Evolutionary conservation across 306 rosid species (phyloP).

Genomic region (Begonia fuchsioides): DNA sequence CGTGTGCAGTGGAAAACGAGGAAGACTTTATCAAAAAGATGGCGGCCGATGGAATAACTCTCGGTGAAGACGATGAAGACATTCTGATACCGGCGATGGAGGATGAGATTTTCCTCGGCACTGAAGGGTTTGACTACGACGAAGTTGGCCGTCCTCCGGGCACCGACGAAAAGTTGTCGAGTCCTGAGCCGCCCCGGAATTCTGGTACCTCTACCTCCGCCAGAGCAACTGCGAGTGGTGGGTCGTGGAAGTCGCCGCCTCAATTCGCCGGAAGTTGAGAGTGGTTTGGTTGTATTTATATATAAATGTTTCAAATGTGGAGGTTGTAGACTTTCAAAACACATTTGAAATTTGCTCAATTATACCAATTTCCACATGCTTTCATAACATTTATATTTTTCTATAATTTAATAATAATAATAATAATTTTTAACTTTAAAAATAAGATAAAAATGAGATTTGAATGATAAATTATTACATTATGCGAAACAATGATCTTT

Average conservation of each 20-base stretch:
- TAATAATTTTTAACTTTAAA: too few species aligned
- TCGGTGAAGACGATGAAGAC: slow-evolving; percentile 8
- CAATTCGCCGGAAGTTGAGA: too few species aligned
- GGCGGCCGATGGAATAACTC: not conserved
- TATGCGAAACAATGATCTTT: too few species aligned
- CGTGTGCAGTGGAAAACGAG: slow-evolving; percentile 10
- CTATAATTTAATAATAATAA: too few species aligned
- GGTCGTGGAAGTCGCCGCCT: not conserved
- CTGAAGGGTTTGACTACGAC: slow-evolving; percentile 8
- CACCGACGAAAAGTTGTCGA: not conserved
- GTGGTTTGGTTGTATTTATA: too few species aligned
- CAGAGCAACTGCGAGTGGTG: not conserved
- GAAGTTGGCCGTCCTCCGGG: slow-evolving; percentile 7
- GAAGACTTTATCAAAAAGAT: slow-evolving; percentile 2
- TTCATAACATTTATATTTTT: too few species aligned
- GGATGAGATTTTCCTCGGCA: slow-evolving; percentile 18
- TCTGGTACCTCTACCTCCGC: not conserved
- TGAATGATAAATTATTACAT: too few species aligned
- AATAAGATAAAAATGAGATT: too few species aligned
- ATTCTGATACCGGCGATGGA: slow-evolving; percentile 31
- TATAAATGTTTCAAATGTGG: too few species aligned
- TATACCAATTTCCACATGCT: too few species aligned
- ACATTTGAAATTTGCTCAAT: too few species aligned
- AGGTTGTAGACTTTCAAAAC: too few species aligned
- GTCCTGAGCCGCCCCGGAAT: not conserved